A percentile compares a stretch with the other conserved stretches of the same genome.
Evolutionary conservation across 371 early-diverging fungal genomes (phyloP).

Genomic region (Choanephora cucurbitarum): DNA sequence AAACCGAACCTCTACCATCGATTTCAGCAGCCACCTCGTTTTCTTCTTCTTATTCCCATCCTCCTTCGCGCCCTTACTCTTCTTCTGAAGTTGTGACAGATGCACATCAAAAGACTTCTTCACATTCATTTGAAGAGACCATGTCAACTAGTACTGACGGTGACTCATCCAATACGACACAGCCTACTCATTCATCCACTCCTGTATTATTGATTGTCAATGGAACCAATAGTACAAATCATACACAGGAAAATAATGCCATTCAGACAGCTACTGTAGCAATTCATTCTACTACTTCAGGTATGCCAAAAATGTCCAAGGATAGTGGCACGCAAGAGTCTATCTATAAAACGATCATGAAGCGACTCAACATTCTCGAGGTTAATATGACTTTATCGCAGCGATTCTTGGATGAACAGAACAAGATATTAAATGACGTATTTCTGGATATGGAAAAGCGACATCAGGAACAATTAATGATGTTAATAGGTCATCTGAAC

Average conservation of each 20-base stretch:
- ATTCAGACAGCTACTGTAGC: background rate
- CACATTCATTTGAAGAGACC: no score
- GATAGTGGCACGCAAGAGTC: slow-evolving; percentile 58
- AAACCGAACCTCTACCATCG: background rate
- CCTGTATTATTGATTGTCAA: no score
- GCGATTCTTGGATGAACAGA: slow-evolving; percentile 85
- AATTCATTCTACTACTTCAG: no score
- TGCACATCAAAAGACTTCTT: no score
- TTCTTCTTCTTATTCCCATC: no score
- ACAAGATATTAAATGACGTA: slow-evolving; percentile 74
- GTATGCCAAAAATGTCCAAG: background rate
- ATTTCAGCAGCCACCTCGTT: no score
- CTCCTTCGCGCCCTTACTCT: no score
- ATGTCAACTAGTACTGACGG: no score
- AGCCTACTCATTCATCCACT: no score
- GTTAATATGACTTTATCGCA: slow-evolving; percentile 77
- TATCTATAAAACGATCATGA: slow-evolving; percentile 90
- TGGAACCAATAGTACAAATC: background rate
- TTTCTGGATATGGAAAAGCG: slow-evolving; percentile 63
- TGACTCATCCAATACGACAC: no score
- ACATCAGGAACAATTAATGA: slow-evolving; percentile 61
- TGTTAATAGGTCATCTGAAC: slow-evolving; percentile 65
- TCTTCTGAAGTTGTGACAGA: no score
- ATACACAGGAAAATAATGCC: slow-evolving; percentile 12
- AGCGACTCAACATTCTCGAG: slow-evolving; percentile 78